Evolutionary conservation across 2,329 filamentous ascomycete genomes (phyloP), one percentile per base, ranked within the genome.

Genomic region (Cercospora zeae-maydis): DNA sequence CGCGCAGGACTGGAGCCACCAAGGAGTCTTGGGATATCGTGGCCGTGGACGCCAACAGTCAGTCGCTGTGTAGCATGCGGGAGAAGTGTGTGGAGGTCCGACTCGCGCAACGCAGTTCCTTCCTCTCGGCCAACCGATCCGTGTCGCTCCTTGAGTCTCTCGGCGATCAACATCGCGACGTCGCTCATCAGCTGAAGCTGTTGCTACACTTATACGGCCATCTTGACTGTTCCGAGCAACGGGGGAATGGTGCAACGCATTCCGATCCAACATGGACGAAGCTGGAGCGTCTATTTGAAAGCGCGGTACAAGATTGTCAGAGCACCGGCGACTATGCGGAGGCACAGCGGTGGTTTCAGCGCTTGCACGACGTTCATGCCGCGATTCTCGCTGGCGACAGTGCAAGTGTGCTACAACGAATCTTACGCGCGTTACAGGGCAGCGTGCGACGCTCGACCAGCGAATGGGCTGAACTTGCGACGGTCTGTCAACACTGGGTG

Each of bases 301-400:
- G 88, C 16, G 91, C 91, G 14, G 90, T 89, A 68, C 83, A 87
- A 0, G 89, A 91, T 73, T 92, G 90, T 60, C 87, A 90, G 69
- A 86, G 89, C 24, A 86, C 90, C 64, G 90, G 89, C 0, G 91
- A 96, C 73, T 96, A 92, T 71, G 86, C 95, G 55, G 88, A 88
- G 31, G 89, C 91, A 1, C 91, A 96, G 69, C 83, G 91, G 57
- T 96, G 67, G 67, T 65, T 67, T 24, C 53, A 64, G 24, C 67
- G 68, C 30, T 34, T 67, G 5, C 67, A 68, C 16, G 61, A 63
- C 11, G 59, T 69, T 19, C 66, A 60, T 24, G 42, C 52, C 11
- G 56, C 59, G 14, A 55, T 64, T 14, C 53, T 49, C 10, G 37
- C 39, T 33, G 57, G 57, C n/a, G 39, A 39, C 14, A 56, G 63